Evolutionary conservation across 441 rosid species (phyloP), one percentile per base, ranked within the genome.

Genomic region (Brassica hybrid): DNA sequence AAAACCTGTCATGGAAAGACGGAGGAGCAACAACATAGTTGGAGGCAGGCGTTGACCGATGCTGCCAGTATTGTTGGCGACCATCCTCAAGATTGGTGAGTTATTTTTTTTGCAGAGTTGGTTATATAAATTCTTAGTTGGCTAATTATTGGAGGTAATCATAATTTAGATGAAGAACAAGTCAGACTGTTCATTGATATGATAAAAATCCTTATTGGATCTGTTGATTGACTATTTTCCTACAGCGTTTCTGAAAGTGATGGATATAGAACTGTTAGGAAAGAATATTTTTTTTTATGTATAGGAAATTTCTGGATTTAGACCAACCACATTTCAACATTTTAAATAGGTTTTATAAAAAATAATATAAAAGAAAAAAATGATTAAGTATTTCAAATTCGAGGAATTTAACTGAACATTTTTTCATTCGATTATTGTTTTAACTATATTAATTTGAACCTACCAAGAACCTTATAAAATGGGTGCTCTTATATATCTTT

Each of bases 61-160:
- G 64, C 34, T 23, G 64, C 64, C 4, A 23, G 16, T 59, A 21
- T 59, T 11, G 64, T 23, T 6, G 64, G 64, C 7, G 64, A 23
- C 32, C 32, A 58, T 58, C 32, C 32, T 21, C 63, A 58, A 58
- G 63, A 56, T 18, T 9, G 61, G 61, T 56, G 27, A 56, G 61
- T 56, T 56, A 4, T 11, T 41, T 45, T 13, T 13, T 45, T 45
- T 13, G 14, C 14, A 45, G 12, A 12, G 13, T 45, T 45, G 52
- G 52, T 41, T 41, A 3, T 41, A 41, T 13, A 45, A 45, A 45
- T 45, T 45, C 52, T 45, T 45, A 13, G 14, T 34, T 11, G 52
- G 16, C 52, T 45, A 45, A 45, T 13, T 45, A 13, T 13, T 13
- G 52, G 52, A 45, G 52, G 52, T 45, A 45, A 45, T 13, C 52